A percentile compares a stretch with the other conserved stretches of the same genome.
Conservation (phyloP, 1,284 basidiomycete species). For the Mycena sp. region DNA sequence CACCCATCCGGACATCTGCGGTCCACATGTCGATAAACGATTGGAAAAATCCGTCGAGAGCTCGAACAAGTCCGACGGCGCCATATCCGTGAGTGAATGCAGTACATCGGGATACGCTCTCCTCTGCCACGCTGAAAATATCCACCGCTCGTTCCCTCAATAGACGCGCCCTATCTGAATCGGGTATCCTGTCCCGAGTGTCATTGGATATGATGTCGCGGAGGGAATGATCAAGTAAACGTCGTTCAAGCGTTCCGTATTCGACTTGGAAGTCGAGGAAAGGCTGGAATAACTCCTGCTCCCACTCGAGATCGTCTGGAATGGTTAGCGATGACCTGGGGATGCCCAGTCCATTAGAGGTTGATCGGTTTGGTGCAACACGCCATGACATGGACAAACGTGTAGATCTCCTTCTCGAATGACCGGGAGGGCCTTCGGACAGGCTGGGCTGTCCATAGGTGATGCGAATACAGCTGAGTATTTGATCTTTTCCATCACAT, state of each 20-base stretch:
- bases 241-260: constrained; percentile 80
- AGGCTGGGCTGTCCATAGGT: constrained; percentile 35
- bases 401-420: constrained; percentile 61
- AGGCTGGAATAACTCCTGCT: constrained; percentile 89
- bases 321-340: constrained; percentile 37
- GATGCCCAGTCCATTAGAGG: constrained; percentile 40
- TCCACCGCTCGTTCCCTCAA: constrained; percentile 78
- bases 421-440: constrained; percentile 34
- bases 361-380: constrained; percentile 50
- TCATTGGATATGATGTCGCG: constrained; percentile 52
- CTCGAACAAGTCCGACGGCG: constrained; percentile 72
- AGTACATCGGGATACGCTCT: constrained; percentile 77
- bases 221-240: constrained; percentile 69
- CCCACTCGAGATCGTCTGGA: constrained; percentile 75
- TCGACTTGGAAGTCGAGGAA: constrained; percentile 90
- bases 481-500: constrained; percentile 79
- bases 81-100: constrained; percentile 92
- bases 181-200: constrained; percentile 46
- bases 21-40: constrained; percentile 75
- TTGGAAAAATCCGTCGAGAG: constrained; percentile 76
- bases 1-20: constrained; percentile 57
- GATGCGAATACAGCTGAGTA: constrained; percentile 50
- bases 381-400: constrained; percentile 81
- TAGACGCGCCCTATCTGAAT: constrained; percentile 67
- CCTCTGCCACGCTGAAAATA: constrained; percentile 82